A percentile compares a stretch with the other conserved stretches of the same genome.
These are phyloP conservation scores for Diaporthe australafricana DNA, from an alignment of 2,329 filamentous ascomycete genomes.

Conservation along the genomic window DNA sequence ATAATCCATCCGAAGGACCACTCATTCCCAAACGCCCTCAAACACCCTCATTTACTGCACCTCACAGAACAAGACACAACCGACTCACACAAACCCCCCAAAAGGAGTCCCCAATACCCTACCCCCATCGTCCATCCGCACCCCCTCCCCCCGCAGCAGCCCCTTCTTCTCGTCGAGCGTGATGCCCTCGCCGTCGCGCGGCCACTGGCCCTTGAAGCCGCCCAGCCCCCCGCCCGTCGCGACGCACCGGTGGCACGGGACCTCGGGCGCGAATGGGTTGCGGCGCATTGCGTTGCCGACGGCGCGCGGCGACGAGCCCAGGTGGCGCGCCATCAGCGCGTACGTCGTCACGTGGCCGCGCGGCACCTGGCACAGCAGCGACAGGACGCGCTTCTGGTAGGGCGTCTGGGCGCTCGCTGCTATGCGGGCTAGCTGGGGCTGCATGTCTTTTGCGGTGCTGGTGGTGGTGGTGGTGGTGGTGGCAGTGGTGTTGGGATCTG, in stretches of 20 bases:
- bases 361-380: constrained; percentile 81
- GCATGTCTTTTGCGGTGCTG: constrained; percentile 44
- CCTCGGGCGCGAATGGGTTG: constrained; percentile 85
- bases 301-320: constrained; percentile 79
- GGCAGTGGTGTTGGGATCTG: neutral
- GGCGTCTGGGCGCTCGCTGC: constrained; percentile 57
- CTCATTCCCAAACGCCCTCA: neutral
- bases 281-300: constrained; percentile 81
- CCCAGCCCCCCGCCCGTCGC: constrained; percentile 78
- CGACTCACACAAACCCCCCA: constrained; percentile 51
- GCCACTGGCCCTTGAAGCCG: constrained; percentile 77
- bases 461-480: neutral
- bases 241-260: constrained; percentile 86
- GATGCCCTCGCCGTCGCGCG: constrained; percentile 69
- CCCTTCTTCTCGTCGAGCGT: constrained; percentile 73
- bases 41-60: neutral
- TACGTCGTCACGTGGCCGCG: constrained; percentile 82
- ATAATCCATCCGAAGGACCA: neutral
- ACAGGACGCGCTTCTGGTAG: constrained; percentile 76
- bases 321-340: constrained; percentile 74
- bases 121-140: constrained; percentile 70
- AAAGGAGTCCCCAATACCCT: constrained; percentile 70
- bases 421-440: constrained; percentile 57
- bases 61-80: neutral
- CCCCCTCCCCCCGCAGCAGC: constrained; percentile 72